Base-by-base conservation (phyloP, 192 early-diverging fungal species). In the Podila epicladia region DNA sequence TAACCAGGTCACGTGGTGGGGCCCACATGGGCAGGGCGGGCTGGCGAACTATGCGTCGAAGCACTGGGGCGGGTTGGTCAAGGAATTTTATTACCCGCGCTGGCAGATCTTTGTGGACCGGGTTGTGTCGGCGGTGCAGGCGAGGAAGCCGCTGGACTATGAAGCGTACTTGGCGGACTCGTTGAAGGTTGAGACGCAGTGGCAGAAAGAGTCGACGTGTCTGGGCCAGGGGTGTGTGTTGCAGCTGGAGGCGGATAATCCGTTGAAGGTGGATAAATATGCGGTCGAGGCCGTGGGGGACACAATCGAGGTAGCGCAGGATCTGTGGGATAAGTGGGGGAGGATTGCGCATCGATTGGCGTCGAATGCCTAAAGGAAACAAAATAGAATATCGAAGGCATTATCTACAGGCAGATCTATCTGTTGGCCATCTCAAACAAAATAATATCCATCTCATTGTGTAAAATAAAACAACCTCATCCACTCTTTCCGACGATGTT, bases 1-100 rank as follows among this genome's bases (percentile, higher is more conserved):
- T 0, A 73, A 64, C 48, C 77, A 80, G 35, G 48, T 80, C 49
- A 80, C 77, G 3, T 80, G 77, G 77, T 80, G 77, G 77, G 77
- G 62, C 0, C 77, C 77, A 0, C n/a, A 15, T 4, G 77, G 77
- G 11, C 77, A 80, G 51, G 4, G 12, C 2, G 24, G 8, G 1
- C 58, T 80, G 9, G 53, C 61, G 2, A 58, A 80, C n/a, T 80
- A 80, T 69, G 77, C 66, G 0, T 68, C 71, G 5, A 80, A 80
- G 71, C 50, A 73, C 45, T 80, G 77, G 77, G 64, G 49, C 19
- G 77, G 77, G 0, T 17, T 80, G 0, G 71, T 69, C 7, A 72
- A 69, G 24, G 77, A 63, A 37, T 80, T 61, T 37, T 73, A 73
- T 29, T 73, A 65, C 29, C 77, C 65, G 2, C 71, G 77, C 0